phyloP scores from a whole-genome alignment of 371 early-diverging fungal species.

The Cokeromyces recurvatus region DNA sequence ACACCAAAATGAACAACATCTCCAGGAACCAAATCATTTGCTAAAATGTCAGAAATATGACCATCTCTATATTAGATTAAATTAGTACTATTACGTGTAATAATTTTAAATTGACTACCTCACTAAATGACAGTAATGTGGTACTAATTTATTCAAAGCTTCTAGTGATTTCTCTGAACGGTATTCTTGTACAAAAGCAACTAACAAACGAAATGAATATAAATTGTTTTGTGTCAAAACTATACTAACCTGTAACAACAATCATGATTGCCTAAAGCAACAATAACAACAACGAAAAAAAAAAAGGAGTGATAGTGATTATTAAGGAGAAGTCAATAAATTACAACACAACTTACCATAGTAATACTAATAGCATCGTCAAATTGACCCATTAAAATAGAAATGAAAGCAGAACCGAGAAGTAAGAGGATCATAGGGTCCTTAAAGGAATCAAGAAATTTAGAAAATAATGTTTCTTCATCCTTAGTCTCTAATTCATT shows the following conservation, averaged over 20 bases:
- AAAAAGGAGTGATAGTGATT: not conserved
- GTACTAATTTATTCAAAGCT: conserved; percentile 83
- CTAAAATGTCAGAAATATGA: conserved; percentile 50
- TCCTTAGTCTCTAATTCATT: conserved; percentile 47
- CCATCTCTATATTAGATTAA: conserved; percentile 46
- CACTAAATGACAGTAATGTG: conserved; percentile 77
- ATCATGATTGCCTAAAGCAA: conserved; percentile 80
- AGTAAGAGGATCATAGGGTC: conserved; percentile 83
- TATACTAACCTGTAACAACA: conserved; percentile 74
- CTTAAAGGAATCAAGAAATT: conserved; percentile 38
- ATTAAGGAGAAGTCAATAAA: not conserved
- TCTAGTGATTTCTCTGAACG: conserved; percentile 82
- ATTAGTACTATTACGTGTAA: too few species aligned
- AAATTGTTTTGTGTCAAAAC: too few species aligned
- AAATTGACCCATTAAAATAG: conserved; percentile 79
- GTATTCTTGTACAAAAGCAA: conserved; percentile 91
- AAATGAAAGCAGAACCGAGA: conserved; percentile 83
- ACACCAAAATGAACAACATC: conserved; percentile 76
- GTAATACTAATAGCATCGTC: conserved; percentile 95
- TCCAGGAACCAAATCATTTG: conserved; percentile 79
- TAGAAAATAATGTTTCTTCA: conserved; percentile 38
- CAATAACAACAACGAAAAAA: not conserved
- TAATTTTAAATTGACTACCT: conserved; percentile 51
- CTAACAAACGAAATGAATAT: conserved; percentile 44
- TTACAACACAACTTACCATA: conserved; percentile 50